These are phyloP conservation scores for Leccinum disarticulatum DNA, from an alignment of 768 basidiomycete species.

Conservation along the genomic window DNA sequence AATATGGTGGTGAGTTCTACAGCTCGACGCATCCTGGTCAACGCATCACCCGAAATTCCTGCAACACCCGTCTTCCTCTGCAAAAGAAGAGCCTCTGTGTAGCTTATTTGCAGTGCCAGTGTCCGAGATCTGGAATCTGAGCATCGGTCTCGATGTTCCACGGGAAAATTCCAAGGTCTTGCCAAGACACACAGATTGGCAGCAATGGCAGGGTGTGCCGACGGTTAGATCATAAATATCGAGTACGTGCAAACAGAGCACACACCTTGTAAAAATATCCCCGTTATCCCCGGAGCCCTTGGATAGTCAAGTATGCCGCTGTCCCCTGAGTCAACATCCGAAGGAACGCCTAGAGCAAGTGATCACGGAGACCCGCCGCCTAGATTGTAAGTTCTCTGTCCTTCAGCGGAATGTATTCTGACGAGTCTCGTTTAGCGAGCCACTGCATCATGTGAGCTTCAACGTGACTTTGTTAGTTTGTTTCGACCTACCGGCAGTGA, in stretches of 20 bases:
- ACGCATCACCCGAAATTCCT: not conserved
- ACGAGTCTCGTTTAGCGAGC: not conserved
- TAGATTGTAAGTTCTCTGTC: not conserved
- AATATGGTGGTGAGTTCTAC: not conserved
- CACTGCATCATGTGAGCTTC: not conserved
- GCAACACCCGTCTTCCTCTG: too few relatives aligned
- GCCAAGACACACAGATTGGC: constrained; percentile 5
- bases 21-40: not conserved
- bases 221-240: not conserved
- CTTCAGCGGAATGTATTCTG: not conserved
- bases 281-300: not conserved
- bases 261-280: not conserved
- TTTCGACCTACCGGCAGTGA: not conserved
- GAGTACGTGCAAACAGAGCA: not conserved
- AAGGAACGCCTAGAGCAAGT: not conserved
- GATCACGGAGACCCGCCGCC: rapidly evolving
- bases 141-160: not conserved
- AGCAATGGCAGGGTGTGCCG: not conserved
- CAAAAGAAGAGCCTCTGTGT: not conserved
- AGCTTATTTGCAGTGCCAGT: not conserved
- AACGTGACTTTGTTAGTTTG: constrained; percentile 8
- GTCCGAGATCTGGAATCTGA: too few relatives aligned
- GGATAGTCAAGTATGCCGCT: not conserved
- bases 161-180: not conserved
- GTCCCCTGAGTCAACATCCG: not conserved